Evolutionary conservation across 768 basidiomycete genomes (phyloP).

Genomic region (Coprinopsis marcescibilis): DNA sequence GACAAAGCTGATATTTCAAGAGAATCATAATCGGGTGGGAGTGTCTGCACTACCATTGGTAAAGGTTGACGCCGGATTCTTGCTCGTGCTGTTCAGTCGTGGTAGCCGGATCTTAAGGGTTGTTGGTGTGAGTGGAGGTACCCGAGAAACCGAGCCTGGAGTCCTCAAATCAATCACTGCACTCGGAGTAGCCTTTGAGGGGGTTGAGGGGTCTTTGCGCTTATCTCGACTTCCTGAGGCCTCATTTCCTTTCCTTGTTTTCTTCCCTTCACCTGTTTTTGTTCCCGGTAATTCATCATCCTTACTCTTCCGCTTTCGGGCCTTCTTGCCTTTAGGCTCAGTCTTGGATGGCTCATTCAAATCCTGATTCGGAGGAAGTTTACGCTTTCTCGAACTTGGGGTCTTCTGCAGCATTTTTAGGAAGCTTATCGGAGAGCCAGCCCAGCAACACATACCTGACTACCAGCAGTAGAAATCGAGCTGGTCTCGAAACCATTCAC

Average conservation of each 20-base stretch:
- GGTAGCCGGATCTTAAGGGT: slow-evolving; percentile 53
- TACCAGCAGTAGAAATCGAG: slow-evolving; percentile 16
- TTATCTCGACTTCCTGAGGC: slow-evolving; percentile 12
- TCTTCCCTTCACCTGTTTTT: not conserved
- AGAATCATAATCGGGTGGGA: slow-evolving; percentile 20
- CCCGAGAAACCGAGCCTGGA: slow-evolving; percentile 15
- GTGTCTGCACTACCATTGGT: slow-evolving; percentile 21
- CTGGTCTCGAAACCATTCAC: slow-evolving; percentile 9
- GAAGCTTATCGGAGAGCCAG: not conserved
- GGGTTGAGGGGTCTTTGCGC: slow-evolving; percentile 26
- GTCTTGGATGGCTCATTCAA: slow-evolving; percentile 13
- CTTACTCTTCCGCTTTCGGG: slow-evolving; percentile 38
- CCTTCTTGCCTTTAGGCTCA: slow-evolving; percentile 31
- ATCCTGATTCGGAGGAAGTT: slow-evolving; percentile 15
- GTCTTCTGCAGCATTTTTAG: not conserved
- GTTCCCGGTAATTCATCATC: slow-evolving; percentile 29
- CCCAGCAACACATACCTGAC: slow-evolving; percentile 19
- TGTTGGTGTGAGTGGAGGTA: slow-evolving; percentile 26
- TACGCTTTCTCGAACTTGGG: slow-evolving; percentile 1
- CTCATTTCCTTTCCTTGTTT: slow-evolving; percentile 1
- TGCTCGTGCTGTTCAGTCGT: slow-evolving; percentile 30
- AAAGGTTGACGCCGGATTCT: slow-evolving; percentile 14
- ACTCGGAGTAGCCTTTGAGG: slow-evolving; percentile 19
- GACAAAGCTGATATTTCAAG: too few relatives aligned
- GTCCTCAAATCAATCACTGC: slow-evolving; percentile 9